phyloP scores from a whole-genome alignment of 176 grass and related monocot species.

The Otatea glauca region DNA sequence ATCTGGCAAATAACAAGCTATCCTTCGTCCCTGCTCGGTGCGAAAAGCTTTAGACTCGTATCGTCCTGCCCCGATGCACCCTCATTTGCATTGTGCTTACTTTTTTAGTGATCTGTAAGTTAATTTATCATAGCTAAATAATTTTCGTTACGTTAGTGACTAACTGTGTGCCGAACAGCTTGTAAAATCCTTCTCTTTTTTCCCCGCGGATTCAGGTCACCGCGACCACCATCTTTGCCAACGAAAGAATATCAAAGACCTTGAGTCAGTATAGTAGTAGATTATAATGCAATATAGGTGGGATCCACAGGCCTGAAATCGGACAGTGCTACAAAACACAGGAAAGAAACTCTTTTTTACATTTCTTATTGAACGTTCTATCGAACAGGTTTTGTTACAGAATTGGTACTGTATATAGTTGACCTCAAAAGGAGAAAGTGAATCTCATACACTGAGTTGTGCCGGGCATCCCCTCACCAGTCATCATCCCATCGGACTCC shows the following conservation, averaged over 20 bases:
- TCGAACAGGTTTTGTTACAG: not conserved
- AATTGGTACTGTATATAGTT: not conserved
- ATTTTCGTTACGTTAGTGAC: not conserved
- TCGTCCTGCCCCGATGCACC: not conserved
- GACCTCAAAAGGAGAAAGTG: not conserved
- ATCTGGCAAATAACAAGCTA: conserved; percentile 46
- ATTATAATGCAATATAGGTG: not conserved
- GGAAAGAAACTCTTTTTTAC: not conserved
- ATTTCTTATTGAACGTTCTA: not conserved
- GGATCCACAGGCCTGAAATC: conserved; percentile 1
- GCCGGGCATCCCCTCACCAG: conserved; percentile 38
- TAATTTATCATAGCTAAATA: not conserved
- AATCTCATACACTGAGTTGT: not conserved
- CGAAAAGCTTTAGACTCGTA: conserved; percentile 23
- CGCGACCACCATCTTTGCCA: not conserved
- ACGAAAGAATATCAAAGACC: not conserved
- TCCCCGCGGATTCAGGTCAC: no score
- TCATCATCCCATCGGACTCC: conserved; percentile 85
- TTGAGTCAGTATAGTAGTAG: not conserved
- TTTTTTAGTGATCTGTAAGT: no score
- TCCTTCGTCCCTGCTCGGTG: conserved; percentile 58
- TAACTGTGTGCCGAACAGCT: not conserved
- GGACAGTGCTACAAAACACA: conserved; percentile 8
- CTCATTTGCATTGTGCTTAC: no score
- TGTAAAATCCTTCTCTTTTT: not conserved